A percentile compares a stretch with the other conserved stretches of the same genome.
phyloP scores from a whole-genome alignment of 495 filamentous ascomycete genomes.

The Xylaria grammica region DNA sequence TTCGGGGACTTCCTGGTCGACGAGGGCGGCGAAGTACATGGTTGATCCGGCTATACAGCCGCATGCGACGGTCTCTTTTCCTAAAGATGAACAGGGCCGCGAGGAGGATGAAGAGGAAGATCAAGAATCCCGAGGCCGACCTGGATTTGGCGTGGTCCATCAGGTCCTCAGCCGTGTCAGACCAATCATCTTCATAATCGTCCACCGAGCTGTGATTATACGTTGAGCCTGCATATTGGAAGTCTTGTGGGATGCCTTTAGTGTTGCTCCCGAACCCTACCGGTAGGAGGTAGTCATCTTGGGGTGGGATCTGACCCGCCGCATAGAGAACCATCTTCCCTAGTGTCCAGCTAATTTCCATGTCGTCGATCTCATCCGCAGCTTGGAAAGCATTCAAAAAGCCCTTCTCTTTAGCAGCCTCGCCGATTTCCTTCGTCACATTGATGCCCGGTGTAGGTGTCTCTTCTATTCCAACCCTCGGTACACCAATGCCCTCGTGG shows the following conservation, averaged over 20 bases:
- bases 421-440: constrained; percentile 72
- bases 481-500: constrained; percentile 94
- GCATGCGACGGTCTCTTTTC: constrained; percentile 71
- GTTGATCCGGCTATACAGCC: constrained; percentile 65
- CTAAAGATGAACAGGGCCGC: constrained; percentile 63
- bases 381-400: constrained; percentile 90
- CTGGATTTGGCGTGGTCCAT: constrained; percentile 70
- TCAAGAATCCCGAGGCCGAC: constrained; percentile 76
- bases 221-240: constrained; percentile 79
- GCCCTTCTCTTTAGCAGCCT: constrained; percentile 75
- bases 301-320: constrained; percentile 78
- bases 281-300: constrained; percentile 60
- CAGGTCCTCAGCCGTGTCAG: constrained; percentile 62
- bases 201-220: constrained; percentile 53
- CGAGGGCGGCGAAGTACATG: constrained; percentile 57
- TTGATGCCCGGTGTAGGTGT: constrained; percentile 60
- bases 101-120: constrained; percentile 68
- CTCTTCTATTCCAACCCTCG: constrained; percentile 80
- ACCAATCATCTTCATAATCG: constrained; percentile 65
- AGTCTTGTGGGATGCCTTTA: constrained; percentile 69
- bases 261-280: constrained; percentile 92
- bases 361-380: constrained; percentile 87
- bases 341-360: constrained; percentile 98
- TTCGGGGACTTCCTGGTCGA: constrained; percentile 58
- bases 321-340: constrained; percentile 99